Evolutionary conservation across 768 basidiomycete genomes (phyloP).

Genomic region (Rhodotorula sphaerocarpa): DNA sequence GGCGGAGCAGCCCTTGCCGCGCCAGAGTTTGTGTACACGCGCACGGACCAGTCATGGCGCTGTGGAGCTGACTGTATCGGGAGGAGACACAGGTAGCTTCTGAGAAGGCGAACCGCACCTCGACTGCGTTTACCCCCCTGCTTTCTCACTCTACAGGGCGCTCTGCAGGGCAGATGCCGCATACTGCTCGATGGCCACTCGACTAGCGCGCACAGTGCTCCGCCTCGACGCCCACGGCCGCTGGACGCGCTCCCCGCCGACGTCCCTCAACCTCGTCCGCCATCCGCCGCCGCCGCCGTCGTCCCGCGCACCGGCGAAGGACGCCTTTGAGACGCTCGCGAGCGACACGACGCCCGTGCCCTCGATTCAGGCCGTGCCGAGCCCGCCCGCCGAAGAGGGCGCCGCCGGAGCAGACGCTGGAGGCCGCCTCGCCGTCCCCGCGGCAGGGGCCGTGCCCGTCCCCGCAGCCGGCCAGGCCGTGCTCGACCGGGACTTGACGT

Average conservation of each 20-base stretch:
- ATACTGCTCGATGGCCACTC: background rate
- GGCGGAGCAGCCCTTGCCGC: too few relatives aligned
- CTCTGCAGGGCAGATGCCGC: too few relatives aligned
- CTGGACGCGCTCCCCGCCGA: background rate
- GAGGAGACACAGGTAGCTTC: too few relatives aligned
- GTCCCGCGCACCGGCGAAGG: background rate
- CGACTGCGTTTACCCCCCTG: too few relatives aligned
- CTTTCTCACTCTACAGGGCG: too few relatives aligned
- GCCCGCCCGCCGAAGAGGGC: background rate
- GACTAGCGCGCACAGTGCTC: background rate
- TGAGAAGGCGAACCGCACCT: too few relatives aligned
- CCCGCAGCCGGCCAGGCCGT: background rate
- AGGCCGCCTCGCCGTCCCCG: background rate
- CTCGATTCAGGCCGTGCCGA: background rate
- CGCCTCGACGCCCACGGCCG: background rate
- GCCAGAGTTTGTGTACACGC: too few relatives aligned
- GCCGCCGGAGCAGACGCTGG: background rate
- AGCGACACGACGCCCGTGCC: background rate
- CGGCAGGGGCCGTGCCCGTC: background rate
- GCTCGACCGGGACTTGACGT: too few relatives aligned
- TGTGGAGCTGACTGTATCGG: too few relatives aligned
- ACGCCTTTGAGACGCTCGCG: background rate
- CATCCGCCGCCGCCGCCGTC: background rate
- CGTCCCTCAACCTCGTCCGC: constrained; percentile 1
- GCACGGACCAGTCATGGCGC: too few relatives aligned